Conservation (phyloP, 345 rosid species). For the Aquilaria sinensis region DNA sequence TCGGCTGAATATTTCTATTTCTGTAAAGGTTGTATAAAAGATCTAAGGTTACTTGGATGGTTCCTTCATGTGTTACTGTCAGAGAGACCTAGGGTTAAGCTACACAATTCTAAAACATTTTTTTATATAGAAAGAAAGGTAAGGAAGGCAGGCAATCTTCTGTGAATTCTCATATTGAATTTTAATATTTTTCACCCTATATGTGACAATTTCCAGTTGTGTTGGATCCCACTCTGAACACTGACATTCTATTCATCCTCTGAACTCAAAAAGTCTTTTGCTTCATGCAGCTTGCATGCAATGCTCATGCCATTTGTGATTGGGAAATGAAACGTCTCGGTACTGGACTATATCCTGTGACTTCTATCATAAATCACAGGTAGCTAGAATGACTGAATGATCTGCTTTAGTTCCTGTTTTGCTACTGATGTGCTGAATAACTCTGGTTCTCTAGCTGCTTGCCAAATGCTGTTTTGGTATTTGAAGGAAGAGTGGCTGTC, state of each 20-base stretch:
- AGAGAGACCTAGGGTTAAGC: too few relatives aligned
- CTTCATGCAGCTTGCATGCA: conserved; percentile 79
- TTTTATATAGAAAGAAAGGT: too few relatives aligned
- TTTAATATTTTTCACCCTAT: too few relatives aligned
- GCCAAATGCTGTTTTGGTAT: conserved; percentile 79
- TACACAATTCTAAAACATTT: too few relatives aligned
- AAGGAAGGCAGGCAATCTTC: too few relatives aligned
- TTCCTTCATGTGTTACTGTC: too few relatives aligned
- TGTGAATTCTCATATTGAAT: too few relatives aligned
- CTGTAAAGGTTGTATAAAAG: too few relatives aligned
- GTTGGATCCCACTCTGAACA: too few relatives aligned
- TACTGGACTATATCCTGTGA: conserved; percentile 79
- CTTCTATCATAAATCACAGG: conserved; percentile 94
- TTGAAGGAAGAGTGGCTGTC: conserved; percentile 71
- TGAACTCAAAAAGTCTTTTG: not conserved
- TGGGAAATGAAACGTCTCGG: conserved; percentile 87
- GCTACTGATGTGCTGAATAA: conserved; percentile 14
- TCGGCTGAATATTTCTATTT: too few relatives aligned
- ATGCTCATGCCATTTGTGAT: conserved; percentile 92
- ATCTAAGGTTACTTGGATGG: too few relatives aligned
- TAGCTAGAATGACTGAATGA: conserved; percentile 18
- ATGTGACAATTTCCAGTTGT: too few relatives aligned
- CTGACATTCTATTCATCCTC: not conserved
- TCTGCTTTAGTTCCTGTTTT: conserved; percentile 1
- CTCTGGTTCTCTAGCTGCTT: conserved; percentile 55